Conservation (phyloP, 495 filamentous ascomycete species). For the Podospora conica region DNA sequence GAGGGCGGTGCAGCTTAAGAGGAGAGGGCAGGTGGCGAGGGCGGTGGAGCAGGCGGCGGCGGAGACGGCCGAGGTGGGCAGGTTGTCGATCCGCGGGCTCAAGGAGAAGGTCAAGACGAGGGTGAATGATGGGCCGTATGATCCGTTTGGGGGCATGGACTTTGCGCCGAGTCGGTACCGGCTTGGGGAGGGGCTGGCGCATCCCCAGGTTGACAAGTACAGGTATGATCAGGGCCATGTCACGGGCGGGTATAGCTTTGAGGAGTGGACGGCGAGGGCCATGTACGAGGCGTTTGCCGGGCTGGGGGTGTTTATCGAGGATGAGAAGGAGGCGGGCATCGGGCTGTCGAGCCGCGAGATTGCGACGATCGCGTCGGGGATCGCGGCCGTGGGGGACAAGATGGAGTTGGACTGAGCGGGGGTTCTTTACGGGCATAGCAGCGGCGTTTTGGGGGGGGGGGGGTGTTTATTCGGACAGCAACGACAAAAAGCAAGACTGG, state of each 20-base stretch:
- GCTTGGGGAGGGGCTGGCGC: constrained; percentile 54
- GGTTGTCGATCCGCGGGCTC: constrained; percentile 66
- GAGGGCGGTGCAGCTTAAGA: constrained; percentile 60
- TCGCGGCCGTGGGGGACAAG: constrained; percentile 33
- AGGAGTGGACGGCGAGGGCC: constrained; percentile 71
- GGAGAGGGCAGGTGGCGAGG: constrained; percentile 40
- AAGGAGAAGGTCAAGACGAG: constrained; percentile 49
- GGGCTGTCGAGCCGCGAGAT: constrained; percentile 25
- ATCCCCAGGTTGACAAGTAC: constrained; percentile 48
- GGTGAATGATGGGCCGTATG: constrained; percentile 58
- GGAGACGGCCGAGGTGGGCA: constrained; percentile 26
- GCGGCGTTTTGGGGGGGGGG: constrained; percentile 7
- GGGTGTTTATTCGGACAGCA: not conserved
- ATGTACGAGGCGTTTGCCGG: constrained; percentile 88
- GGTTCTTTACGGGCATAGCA: constrained; percentile 19
- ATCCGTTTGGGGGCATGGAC: constrained; percentile 75
- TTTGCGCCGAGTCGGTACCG: constrained; percentile 63
- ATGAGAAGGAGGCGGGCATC: constrained; percentile 54
- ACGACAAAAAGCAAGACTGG: not conserved
- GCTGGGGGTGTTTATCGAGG: constrained; percentile 71
- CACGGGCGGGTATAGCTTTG: constrained; percentile 78
- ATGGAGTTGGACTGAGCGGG: constrained; percentile 39
- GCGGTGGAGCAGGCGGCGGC: constrained; percentile 10
- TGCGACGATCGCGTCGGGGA: constrained; percentile 29
- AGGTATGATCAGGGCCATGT: constrained; percentile 33